These are phyloP conservation scores for Penicillium simplicissimum DNA, from an alignment of 495 filamentous ascomycete genomes.

Conservation along the genomic window DNA sequence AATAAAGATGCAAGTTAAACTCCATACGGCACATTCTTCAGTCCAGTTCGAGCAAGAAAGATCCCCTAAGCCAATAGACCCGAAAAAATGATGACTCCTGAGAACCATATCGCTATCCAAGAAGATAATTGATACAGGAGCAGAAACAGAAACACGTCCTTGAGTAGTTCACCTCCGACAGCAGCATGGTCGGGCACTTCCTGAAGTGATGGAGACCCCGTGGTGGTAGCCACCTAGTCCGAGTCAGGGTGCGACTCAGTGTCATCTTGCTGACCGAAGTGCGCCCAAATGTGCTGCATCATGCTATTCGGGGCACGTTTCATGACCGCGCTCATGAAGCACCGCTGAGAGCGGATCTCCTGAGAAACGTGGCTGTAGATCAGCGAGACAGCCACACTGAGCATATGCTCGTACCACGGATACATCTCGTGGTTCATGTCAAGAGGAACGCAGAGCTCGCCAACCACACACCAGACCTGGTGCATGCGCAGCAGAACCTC, in stretches of 20 bases:
- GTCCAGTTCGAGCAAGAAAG: neutral
- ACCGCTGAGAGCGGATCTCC: slow-evolving; percentile 2
- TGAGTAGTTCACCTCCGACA: neutral
- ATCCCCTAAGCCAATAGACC: neutral
- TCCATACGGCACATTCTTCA: neutral
- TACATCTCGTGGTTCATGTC: neutral
- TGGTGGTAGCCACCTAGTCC: neutral
- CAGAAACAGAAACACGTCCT: neutral
- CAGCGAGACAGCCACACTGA: slow-evolving; percentile 3
- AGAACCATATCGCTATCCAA: neutral
- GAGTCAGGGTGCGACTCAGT: neutral
- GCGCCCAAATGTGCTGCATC: slow-evolving; percentile 1
- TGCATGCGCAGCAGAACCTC: slow-evolving; percentile 12
- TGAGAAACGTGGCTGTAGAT: slow-evolving; percentile 15
- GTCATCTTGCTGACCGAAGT: slow-evolving; percentile 3
- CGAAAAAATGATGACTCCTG: neutral
- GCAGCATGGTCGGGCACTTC: neutral
- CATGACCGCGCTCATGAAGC: neutral
- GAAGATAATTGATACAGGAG: neutral
- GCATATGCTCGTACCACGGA: slow-evolving; percentile 13
- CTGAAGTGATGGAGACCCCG: neutral
- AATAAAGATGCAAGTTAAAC: neutral
- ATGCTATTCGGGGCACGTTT: neutral
- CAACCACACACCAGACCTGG: slow-evolving; percentile 10
- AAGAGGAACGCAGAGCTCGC: neutral